phyloP scores from a whole-genome alignment of 1,284 basidiomycete species.

The Hortiboletus rubellus region DNA sequence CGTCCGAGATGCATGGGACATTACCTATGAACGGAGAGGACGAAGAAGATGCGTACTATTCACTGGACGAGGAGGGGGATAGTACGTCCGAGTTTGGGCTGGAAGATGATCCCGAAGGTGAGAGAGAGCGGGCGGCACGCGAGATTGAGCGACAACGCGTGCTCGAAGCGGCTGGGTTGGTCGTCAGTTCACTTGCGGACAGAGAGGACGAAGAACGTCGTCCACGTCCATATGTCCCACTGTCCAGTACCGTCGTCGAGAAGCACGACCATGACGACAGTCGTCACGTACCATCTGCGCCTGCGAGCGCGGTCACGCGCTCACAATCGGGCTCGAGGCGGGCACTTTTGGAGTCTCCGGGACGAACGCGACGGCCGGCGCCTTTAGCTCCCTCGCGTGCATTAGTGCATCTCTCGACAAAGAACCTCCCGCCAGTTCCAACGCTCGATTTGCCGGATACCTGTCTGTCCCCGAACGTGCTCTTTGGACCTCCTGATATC shows the following conservation, averaged over 20 bases:
- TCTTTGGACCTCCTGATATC: background rate
- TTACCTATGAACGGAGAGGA: conserved; percentile 31
- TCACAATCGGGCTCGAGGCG: conserved; percentile 9
- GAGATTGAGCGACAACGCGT: conserved; percentile 80
- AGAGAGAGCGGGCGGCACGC: conserved; percentile 53
- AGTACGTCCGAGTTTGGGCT: conserved; percentile 7
- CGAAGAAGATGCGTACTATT: conserved; percentile 53
- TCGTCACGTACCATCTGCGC: background rate
- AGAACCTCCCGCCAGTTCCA: conserved; percentile 60
- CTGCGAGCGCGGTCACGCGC: background rate
- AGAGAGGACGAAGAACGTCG: background rate
- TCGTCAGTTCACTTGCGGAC: conserved; percentile 57
- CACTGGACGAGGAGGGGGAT: conserved; percentile 50
- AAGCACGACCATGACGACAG: background rate
- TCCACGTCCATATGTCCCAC: background rate
- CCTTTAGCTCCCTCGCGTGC: conserved; percentile 46
- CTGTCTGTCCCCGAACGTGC: background rate
- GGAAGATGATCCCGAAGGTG: conserved; percentile 41
- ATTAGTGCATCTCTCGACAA: conserved; percentile 30
- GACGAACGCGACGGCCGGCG: conserved; percentile 48
- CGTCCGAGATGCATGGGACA: conserved; percentile 12
- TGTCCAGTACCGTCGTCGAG: background rate
- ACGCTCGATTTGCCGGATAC: conserved; percentile 33
- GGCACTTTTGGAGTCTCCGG: conserved; percentile 5
- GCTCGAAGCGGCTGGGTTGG: conserved; percentile 84